Base-by-base conservation (phyloP, 1,284 basidiomycete species). In the Papiliotrema fonsecae region DNA sequence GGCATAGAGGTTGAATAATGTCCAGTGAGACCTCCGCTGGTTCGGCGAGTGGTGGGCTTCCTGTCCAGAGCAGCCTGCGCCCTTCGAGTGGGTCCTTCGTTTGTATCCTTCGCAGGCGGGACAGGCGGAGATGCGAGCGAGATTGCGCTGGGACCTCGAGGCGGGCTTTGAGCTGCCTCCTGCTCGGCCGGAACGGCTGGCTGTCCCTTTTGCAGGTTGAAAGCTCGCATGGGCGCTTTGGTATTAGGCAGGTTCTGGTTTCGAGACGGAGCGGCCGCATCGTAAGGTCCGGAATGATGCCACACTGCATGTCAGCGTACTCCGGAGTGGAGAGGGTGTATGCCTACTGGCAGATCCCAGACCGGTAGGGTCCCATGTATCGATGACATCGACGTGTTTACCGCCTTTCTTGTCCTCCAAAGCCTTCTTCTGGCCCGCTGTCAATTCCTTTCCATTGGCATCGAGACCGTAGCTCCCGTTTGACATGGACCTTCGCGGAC, bases 321-420 rank as follows among this genome's bases (percentile, higher is more conserved):
- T 10, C 21, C 36, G 26, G n/a, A n/a, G n/a, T n/a, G n/a, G n/a
- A n/a, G n/a, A n/a, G 25, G 11, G 24, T 19, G 21, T 19, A 19
- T 2, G 65, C 69, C 65, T 54, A 72, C 69, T 67, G 5, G 69
- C 68, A 51, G 51, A 62, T 5, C 72, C 72, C 16, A 74, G 48
- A 28, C 72, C 72, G 2, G 72, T 70, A 6, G 70, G 71, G 58
- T 74, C 72, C 72, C 71, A 74, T 6, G 62, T 62, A 60, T 74
- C 72, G 31, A 74, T 72, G 13, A 74, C 66, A 54, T 74, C 72
- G 16, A 66, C 70, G 50, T 74, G 71, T 47, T 64, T 54, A 47
- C 62, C 63, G 19, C 60, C 65, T 56, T 68, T 69, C 56, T 69
- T 70, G 45, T 67, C 61, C 37, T 61, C 62, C 10, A 51, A 37